Evolutionary conservation across 306 rosid species (phyloP), one percentile per base, ranked within the genome.

Genomic region (Adenanthera pavonina): DNA sequence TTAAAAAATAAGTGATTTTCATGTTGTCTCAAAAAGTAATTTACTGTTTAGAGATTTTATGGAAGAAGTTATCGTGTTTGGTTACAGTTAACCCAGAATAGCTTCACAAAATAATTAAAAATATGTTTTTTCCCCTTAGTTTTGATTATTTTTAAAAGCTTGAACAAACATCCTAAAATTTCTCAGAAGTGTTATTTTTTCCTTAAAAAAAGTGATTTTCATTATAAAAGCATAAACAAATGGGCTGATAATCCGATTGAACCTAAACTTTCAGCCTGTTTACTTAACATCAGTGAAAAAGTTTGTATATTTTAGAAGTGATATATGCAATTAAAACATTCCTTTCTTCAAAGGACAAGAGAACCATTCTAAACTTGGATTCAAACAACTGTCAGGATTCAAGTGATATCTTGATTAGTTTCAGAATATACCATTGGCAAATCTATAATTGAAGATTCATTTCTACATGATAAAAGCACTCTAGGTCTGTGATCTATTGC

Each of bases 391-490:
- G 69, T 17, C 51, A 75, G 46, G 74, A 79, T 67, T 61, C 14
- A 30, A 67, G 48, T 36, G 41, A 76, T 48, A 69, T 13, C 16
- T 82, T 69, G 35, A 49, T 75, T 56, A 25, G 35, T 72, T 74
- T 76, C 4, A 60, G 69, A 17, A 36, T 30, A 43, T 71, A 68
- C 43, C 67, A 54, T 40, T 44, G 43, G 30, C 14, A 5, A 33
- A 52, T 70, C 38, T 54, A 72, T 43, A 36, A 41, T 33, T 59
- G 34, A 65, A 75, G 54, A 17, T 71, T 82, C 16, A 76, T 52
- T 78, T 80, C 34, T 14, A 80, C 74, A 72, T 47, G 64, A 86
- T 57, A 65, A 59, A 83, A 80, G 68, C 66, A 77, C 46, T 19
- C 52, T 17, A 25, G 33, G 72, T 60, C 61, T 66, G 44, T 44